A percentile compares a stretch with the other conserved stretches of the same genome.
Evolutionary conservation across 495 filamentous ascomycete genomes (phyloP).

Genomic region (Penicillium canariense): DNA sequence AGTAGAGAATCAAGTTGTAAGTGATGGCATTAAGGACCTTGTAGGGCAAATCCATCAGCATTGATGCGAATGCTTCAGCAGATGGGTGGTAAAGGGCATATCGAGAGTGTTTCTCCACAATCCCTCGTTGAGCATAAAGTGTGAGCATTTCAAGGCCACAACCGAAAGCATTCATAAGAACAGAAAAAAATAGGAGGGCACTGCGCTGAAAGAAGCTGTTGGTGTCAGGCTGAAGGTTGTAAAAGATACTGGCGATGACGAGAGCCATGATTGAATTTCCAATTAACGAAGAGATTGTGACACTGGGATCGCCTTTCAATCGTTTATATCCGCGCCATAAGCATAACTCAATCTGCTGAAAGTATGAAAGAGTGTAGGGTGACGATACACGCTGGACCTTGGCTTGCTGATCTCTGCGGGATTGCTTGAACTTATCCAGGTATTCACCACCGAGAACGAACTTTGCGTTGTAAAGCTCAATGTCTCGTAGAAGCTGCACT

Average conservation of each 20-base stretch:
- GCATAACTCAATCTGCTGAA: neutral
- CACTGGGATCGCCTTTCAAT: neutral
- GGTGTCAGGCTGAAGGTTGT: no score
- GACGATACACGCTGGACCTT: neutral
- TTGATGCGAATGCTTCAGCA: neutral
- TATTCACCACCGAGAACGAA: no score
- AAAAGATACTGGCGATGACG: no score
- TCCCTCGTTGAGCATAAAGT: neutral
- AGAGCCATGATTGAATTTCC: neutral
- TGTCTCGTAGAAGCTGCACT: no score
- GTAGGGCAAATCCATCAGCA: neutral
- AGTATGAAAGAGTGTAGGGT: neutral
- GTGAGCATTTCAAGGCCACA: neutral
- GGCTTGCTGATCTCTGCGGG: neutral
- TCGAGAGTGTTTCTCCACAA: neutral
- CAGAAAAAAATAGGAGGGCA: neutral
- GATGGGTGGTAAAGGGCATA: neutral
- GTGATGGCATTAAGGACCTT: neutral
- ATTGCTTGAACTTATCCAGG: no score
- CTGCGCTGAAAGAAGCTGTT: neutral
- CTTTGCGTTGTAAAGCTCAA: no score
- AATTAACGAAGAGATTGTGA: neutral
- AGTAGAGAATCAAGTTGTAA: neutral
- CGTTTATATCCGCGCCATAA: neutral
- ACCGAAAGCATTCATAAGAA: neutral